Evolutionary conservation across 495 filamentous ascomycete genomes (phyloP), one percentile per base, ranked within the genome.

Genomic region (Trypethelium eluteriae): DNA sequence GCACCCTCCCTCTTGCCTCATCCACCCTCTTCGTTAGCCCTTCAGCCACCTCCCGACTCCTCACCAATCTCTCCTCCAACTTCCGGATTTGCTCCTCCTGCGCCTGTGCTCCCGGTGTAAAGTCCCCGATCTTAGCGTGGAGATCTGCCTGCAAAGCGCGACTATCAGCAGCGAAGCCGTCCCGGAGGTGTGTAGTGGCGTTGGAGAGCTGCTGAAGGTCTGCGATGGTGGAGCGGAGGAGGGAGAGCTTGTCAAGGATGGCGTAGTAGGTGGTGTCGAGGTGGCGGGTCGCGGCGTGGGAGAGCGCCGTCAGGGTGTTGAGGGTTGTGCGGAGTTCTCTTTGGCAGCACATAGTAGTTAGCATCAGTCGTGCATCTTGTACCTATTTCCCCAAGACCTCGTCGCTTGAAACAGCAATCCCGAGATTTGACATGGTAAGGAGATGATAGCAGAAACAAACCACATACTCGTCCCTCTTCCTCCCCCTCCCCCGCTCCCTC

Each of bases 231-330:
- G 81, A 79, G 63, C 88, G 86, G 39, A 97, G 79, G 0, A 84
- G 76, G 53, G 84, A 82, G 39, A 93, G 80, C 67, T 89, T 93
- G 72, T 93, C 88, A 16, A 94, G 80, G 4, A 97, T 81, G 3
- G 88, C 86, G 71, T 93, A 92, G 78, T 96, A 96, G 0, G 88
- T 92, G 70, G 89, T 88, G 72, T 96, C 91, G n/a, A 97, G 82
- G 56, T 84, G 84, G 68, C 84, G 83, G 25, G 87, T 94, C 2
- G 86, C 85, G 44, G 82, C 82, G 50, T 75, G 79, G 68, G 68
- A 79, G 64, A 69, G 70, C 66, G 68, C 76, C 59, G 67, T 76
- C 68, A 77, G 79, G 68, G 69, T 71, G 68, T 72, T 61, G 6
- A 78, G 73, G 34, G 73, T 72, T 7, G 61, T 66, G 16, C 67